phyloP scores from a whole-genome alignment of 2,329 filamentous ascomycete genomes.

The Epichloe elymi region DNA sequence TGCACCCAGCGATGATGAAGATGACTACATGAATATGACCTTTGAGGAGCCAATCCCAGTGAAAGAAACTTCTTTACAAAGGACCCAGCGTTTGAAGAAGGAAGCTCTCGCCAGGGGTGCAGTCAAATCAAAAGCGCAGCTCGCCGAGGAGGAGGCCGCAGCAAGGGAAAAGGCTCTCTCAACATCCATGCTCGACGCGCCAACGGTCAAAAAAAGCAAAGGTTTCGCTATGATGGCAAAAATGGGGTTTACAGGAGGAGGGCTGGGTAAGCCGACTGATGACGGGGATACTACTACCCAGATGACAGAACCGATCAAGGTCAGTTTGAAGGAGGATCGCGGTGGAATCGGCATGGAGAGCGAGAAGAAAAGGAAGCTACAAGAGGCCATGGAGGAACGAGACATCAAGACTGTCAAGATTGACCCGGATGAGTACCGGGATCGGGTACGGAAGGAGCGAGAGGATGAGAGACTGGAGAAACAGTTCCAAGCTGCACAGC shows the following conservation, averaged over 20 bases:
- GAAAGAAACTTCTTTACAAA: conserved; percentile 40
- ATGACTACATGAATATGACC: conserved; percentile 96
- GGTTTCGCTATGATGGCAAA: conserved; percentile 94
- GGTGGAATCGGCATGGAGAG: conserved; percentile 74
- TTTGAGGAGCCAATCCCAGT: conserved; percentile 54
- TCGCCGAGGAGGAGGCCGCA: conserved; percentile 57
- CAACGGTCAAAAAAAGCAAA: conserved; percentile 52
- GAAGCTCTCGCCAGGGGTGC: conserved; percentile 56
- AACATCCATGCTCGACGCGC: conserved; percentile 53
- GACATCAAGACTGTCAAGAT: conserved; percentile 47
- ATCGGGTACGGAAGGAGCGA: conserved; percentile 55
- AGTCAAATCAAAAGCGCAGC: conserved; percentile 70
- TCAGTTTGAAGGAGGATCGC: conserved; percentile 65
- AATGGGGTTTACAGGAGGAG: conserved; percentile 76
- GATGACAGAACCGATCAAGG: conserved; percentile 56
- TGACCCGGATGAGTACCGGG: conserved; percentile 59
- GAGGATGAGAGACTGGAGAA: conserved; percentile 56
- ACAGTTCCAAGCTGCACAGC: conserved; percentile 65
- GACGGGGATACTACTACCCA: conserved; percentile 22
- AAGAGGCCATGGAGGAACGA: conserved; percentile 46
- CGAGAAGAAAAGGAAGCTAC: conserved; percentile 66
- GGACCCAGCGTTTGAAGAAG: conserved; percentile 38
- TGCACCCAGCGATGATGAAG: conserved; percentile 32
- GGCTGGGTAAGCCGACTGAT: conserved; percentile 51
- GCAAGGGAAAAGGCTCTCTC: conserved; percentile 65